Evolutionary conservation across 2,329 filamentous ascomycete genomes (phyloP), one percentile per base, ranked within the genome.

Genomic region (Coniochaeta sp.): DNA sequence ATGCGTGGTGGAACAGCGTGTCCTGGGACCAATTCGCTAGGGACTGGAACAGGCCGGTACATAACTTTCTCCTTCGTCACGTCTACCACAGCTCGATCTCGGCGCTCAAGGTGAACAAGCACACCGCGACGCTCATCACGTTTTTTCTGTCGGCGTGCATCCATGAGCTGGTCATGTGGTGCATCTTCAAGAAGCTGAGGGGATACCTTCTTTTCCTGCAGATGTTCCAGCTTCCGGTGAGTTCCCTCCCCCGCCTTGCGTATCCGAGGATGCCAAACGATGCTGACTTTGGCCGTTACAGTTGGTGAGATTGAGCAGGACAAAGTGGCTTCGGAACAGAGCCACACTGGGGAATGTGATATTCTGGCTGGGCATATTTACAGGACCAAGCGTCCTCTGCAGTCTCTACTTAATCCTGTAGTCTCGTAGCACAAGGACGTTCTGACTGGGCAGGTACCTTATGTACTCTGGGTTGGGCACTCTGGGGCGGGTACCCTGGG

Each of bases 21-120:
- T 84, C 82, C 0, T 91, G 87, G 83, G 89, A 92, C 67, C 87
- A 91, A 69, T 93, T 90, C 67, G 89, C 89, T 4, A 80, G 89
- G 42, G 88, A 91, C 69, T 93, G 90, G 90, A 93, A 93, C 69
- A 19, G 85, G 2, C 89, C 89, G 0, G 89, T 93, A 4, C 89
- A 92, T 69, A 86, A 88, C 66, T 93, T 93, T 71, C 76, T 93
- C 30, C 78, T 92, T 2, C 81, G 90, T 16, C 89, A 93, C 67
- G 90, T 93, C 61, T 93, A 93, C 69, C 89, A 93, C 73, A 86
- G 82, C 54, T 89, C 85, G 54, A 92, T 93, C 67, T 89, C 86
- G 1, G 84, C 87, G 10, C 83, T 91, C 71, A 85, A 86, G 62
- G 79, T 92, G 58, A 85, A 85, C 66, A 88, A 87, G 69, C 81